Evolutionary conservation across 2,329 filamentous ascomycete species (phyloP), one percentile per base, ranked within the genome.

Genomic region (Microcera coccophila): DNA sequence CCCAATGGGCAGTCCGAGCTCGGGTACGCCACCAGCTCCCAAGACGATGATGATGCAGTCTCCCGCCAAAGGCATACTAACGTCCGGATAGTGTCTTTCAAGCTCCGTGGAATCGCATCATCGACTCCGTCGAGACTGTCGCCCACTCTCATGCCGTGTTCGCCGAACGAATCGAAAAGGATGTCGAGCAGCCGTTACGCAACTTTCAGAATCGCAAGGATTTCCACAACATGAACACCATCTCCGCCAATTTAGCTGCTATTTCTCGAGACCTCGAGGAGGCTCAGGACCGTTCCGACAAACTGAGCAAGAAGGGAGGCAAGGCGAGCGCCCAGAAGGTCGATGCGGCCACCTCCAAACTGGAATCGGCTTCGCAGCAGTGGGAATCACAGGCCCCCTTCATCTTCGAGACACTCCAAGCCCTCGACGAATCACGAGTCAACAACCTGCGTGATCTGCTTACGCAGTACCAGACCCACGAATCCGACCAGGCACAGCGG

Each of bases 321-420:
- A 89, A 84, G 66, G 81, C 85, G 32, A 90, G 81, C 57, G 77
- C 84, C 3, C 80, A 82, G 45, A 95, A 93, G 65, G 79, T 93
- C 29, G 86, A 90, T 33, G 77, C 76, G 49, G 90, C 89, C 11
- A 76, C 80, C 10, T 73, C 80, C 15, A 84, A 82, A 51, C 79
- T 94, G 33, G 87, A 95, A 50, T 81, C 81, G 47, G 85, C 89
- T n/a, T 80, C 76, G 34, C 78, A 84, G 52, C 86, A 95, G 62
- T 98, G 93, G 93, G 84, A 95, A 42, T 90, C 89, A 1, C 90
- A 95, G 64, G 89, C 93, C 12, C 93, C 93, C 1, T 97, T 88
- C 66, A 85, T 96, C 47, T 96, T 95, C 61, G 93, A 98, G 67
- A 86, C 84, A 47, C 78, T 98, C 19, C 93, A 98, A 64, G 85